Percentiles rank a stretch among this genome's conserved stretches.
These are phyloP conservation scores for Tolypocladium guangdongense DNA, from an alignment of 2,329 filamentous ascomycete genomes.

Conservation along the genomic window DNA sequence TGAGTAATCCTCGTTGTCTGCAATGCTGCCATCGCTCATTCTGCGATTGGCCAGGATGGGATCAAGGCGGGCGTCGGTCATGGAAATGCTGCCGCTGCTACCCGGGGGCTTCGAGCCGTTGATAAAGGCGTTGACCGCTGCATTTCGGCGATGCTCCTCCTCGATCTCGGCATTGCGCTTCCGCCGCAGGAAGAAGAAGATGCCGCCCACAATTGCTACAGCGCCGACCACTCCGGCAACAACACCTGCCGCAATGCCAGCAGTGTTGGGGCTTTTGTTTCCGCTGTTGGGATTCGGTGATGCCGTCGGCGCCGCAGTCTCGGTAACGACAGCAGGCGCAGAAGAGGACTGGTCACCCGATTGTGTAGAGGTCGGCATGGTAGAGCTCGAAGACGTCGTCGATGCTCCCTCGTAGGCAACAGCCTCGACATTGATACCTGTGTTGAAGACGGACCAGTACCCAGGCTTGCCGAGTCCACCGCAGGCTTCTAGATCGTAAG, in stretches of 20 bases:
- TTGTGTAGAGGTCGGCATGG: conserved; percentile 1
- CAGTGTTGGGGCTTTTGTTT: conserved; percentile 49
- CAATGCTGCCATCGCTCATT: conserved; percentile 90
- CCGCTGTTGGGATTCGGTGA: conserved; percentile 9
- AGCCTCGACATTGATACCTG: conserved; percentile 31
- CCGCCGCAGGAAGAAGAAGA: conserved; percentile 64
- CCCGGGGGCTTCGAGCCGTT: conserved; percentile 50
- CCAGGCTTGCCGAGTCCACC: conserved; percentile 21
- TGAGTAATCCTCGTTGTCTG: conserved; percentile 94
- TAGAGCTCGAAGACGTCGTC: conserved; percentile 14
- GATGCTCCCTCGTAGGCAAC: conserved; percentile 7
- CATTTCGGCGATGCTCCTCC: conserved; percentile 74
- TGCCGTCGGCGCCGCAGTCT: conserved; percentile 8
- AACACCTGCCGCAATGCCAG: conserved; percentile 75
- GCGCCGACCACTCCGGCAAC: conserved; percentile 72
- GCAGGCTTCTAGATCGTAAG: conserved; percentile 52
- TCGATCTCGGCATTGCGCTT: conserved; percentile 68
- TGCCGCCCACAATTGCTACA: conserved; percentile 53
- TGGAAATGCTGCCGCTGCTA: conserved; percentile 55
- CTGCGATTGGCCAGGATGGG: conserved; percentile 74
- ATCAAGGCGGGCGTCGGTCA: conserved; percentile 76
- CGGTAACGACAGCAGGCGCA: conserved; percentile 7
- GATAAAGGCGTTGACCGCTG: conserved; percentile 68
- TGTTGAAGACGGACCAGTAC: conserved; percentile 38
- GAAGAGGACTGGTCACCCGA: conserved; percentile 5